Evolutionary conservation across 208 protist genomes (phyloP).

Genomic region (Crithidia bombi): DNA sequence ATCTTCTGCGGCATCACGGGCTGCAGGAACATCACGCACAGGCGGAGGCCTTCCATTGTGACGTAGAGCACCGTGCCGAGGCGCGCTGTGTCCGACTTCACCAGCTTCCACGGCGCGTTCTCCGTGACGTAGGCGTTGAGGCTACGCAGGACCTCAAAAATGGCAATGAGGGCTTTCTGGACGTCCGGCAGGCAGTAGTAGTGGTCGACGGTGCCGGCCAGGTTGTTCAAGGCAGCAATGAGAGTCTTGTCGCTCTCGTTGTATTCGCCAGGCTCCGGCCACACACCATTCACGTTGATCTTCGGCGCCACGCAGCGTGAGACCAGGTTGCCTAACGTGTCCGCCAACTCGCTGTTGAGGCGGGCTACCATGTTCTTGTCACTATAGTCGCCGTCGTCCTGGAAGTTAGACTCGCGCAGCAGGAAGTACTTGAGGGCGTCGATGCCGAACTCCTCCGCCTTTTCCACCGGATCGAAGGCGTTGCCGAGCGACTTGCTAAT

Average conservation of each 20-base stretch:
- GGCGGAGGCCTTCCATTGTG: slow-evolving; percentile 88
- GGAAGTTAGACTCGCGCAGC: slow-evolving; percentile 93
- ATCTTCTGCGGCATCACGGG: slow-evolving; percentile 87
- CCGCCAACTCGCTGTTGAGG: slow-evolving; percentile 94
- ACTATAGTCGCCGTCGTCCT: slow-evolving; percentile 96
- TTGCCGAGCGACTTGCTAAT: slow-evolving; percentile 99
- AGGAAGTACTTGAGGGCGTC: slow-evolving; percentile 97
- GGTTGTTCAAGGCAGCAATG: slow-evolving; percentile 62
- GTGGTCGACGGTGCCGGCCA: slow-evolving; percentile 80
- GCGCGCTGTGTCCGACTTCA: slow-evolving; percentile 76
- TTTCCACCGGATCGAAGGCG: slow-evolving; percentile 93
- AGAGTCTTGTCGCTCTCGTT: slow-evolving; percentile 63
- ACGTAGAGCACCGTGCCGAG: slow-evolving; percentile 91
- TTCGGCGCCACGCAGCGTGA: slow-evolving; percentile 84
- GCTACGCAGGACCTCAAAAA: slow-evolving; percentile 87
- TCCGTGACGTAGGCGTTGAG: slow-evolving; percentile 93
- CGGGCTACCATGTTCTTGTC: slow-evolving; percentile 84
- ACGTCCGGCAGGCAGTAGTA: slow-evolving; percentile 89
- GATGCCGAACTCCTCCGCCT: slow-evolving; percentile 81
- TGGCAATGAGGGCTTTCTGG: slow-evolving; percentile 79
- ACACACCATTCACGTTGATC: slow-evolving; percentile 81
- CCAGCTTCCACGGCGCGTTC: slow-evolving; percentile 93
- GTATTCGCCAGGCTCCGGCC: slow-evolving; percentile 74
- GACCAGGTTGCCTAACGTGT: slow-evolving; percentile 94
- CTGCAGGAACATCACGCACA: slow-evolving; percentile 79